Evolutionary conservation across 345 rosid species (phyloP), one percentile per base, ranked within the genome.

Genomic region (Murraya paniculata): DNA sequence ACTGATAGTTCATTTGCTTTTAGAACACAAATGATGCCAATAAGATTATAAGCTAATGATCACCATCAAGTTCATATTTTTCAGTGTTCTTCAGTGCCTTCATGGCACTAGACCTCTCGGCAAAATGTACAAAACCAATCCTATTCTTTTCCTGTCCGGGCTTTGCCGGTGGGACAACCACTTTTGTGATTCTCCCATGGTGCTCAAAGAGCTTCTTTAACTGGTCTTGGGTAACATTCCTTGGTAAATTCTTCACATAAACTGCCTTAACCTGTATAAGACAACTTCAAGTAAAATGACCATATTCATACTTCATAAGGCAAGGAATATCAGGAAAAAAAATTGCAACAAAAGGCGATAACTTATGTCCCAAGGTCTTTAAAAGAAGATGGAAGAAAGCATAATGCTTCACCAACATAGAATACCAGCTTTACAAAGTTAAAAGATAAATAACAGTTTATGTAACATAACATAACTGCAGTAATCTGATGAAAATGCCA

Each of bases 61-160:
- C 71, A 90, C 96, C 96, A 74, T 85, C 90, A 39, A 91, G 81
- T 83, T 91, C 90, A 71, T 90, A 90, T 88, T 83, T 90, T 79
- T 90, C 93, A 41, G 90, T 83, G 78, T 85, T 82, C 70, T 90
- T 83, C 69, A 90, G 48, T 24, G 91, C 93, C 76, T 90, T 88
- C 91, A 90, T 83, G 31, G 91, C 88, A 82, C 87, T 84, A 27
- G 93, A 87, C 82, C 96, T 88, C 82, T 91, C 93, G 1, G 90
- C 84, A 80, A 86, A 91, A 84, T 91, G 96, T 28, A 91, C 81
- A 78, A 90, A 91, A 68, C 88, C 96, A 78, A 90, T 85, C 83
- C 93, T 86, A 79, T 87, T 87, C 65, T 80, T 88, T 80, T 88
- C 93, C 76, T 87, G 93, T 31, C 93, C 91, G 77, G 85, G 50